Evolutionary conservation across 371 early-diverging fungal species (phyloP).

Genomic region (Zopfochytrium polystomum): DNA sequence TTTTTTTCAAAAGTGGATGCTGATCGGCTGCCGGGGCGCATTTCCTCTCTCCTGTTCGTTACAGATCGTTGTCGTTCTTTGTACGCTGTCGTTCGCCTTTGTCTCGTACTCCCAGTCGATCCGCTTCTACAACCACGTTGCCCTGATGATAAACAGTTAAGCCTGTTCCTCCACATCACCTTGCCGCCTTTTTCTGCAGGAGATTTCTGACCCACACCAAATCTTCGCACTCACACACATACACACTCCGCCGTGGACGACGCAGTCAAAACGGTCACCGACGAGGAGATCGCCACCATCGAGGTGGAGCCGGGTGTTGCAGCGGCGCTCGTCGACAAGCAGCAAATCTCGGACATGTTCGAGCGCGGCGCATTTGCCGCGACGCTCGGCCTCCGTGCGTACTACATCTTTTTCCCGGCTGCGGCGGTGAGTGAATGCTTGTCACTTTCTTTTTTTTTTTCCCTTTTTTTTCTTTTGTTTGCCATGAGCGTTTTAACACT

Average conservation of each 20-base stretch:
- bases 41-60: not conserved
- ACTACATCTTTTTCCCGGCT: conserved; percentile 22
- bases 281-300: not conserved
- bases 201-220: too few relatives aligned
- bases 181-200: not conserved
- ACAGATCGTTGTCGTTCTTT: conserved; percentile 8
- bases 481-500: too few relatives aligned
- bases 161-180: not conserved
- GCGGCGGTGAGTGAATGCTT: too few relatives aligned
- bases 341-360: conserved; percentile 17
- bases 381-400: conserved; percentile 25
- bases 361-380: conserved; percentile 17
- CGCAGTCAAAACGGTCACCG: not conserved
- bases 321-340: not conserved
- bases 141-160: conserved; percentile 14
- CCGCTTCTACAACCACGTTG: conserved; percentile 28
- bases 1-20: not conserved
- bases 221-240: conserved; percentile 1
- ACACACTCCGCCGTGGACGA: not conserved
- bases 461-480: too few relatives aligned
- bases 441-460: too few relatives aligned
- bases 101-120: conserved; percentile 28
- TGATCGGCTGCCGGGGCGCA: not conserved
- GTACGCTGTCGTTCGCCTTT: conserved; percentile 11
- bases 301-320: not conserved